Base-by-base conservation (phyloP, 805 yeast species). In the Yamadazyma nakazawae region DNA sequence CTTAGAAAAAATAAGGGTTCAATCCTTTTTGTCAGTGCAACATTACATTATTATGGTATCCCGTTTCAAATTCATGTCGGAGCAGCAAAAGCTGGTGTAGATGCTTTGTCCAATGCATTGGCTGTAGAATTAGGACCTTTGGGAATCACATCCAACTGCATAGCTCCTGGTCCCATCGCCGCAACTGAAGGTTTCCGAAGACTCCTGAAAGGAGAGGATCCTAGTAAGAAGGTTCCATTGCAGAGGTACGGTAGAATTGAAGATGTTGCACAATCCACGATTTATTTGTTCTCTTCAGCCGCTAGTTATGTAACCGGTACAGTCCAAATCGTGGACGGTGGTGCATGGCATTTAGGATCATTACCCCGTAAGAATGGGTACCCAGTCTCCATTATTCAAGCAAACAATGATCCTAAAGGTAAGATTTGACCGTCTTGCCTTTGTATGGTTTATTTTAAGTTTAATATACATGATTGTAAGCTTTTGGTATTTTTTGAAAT, bases 11-110 rank as follows among this genome's bases (percentile, higher is more conserved):
- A 60, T 50, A 68, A 67, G 54, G 76, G 76, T 17, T 66, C 82
- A 2, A 72, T 88, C 24, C 47, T 71, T 12, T 69, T 71, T 50
- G 74, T 70, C 17, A 64, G 72, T 51, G 75, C 76, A 5, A 69
- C 75, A 1, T 62, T 71, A 45, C 76, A 72, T 53, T 68, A 69
- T 57, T 72, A 69, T 52, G 76, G 75, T 6, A 62, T 72, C 26
- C 75, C 75, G 3, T 68, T 72, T 67, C 97, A 91, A 66, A 61
- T 82, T 12, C 97, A 91, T 59, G 96, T 90, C 2, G 85, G 89
- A 4, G 97, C 97, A 0, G 97, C 97, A 2, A 91, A 90, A 66
- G 96, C 97, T 1, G 98, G 96, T n/a, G 79, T 91, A 26, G 98
- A 91, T 62, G 94, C 96, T 1, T 72, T 91, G 32, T 81, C 89